Percentiles rank a stretch among this genome's conserved stretches.
Evolutionary conservation across 176 grass and related monocot species (phyloP).

Genomic region (Oryza glaberrima): DNA sequence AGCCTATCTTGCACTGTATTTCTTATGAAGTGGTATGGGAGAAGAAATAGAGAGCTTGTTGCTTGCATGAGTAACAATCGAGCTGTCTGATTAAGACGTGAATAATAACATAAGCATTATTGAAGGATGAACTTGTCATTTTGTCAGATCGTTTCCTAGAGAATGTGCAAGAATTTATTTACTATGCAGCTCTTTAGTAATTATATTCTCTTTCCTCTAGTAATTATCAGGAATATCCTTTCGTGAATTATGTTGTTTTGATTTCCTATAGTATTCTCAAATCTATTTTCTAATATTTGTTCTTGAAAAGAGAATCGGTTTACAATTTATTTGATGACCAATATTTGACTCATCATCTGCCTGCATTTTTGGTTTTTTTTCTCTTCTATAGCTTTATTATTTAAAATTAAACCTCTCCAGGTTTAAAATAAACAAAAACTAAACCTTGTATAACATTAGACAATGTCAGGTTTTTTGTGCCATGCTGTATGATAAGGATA

Average conservation of each 20-base stretch:
- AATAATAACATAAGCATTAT: neutral
- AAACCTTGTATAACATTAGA: neutral
- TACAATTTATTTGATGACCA: neutral
- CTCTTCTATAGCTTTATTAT: neutral
- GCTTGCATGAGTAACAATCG: neutral
- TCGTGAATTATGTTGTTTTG: neutral
- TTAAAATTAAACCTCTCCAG: neutral
- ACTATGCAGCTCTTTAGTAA: neutral
- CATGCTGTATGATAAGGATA: neutral
- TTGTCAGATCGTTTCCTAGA: neutral
- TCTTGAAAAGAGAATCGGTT: neutral
- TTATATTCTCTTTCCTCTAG: neutral
- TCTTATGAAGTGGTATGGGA: neutral
- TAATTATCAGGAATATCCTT: neutral
- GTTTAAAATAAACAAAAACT: neutral
- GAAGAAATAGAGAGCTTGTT: neutral
- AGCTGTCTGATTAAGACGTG: neutral
- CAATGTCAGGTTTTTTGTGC: neutral
- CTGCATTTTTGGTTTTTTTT: neutral
- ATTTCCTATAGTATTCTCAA: slow-evolving; percentile 13
- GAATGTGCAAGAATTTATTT: neutral
- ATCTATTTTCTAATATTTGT: slow-evolving; percentile 10
- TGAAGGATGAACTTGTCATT: neutral
- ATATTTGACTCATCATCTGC: neutral
- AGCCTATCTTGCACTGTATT: neutral